phyloP scores from a whole-genome alignment of 116 monocot species.

The Posidonia oceanica region DNA sequence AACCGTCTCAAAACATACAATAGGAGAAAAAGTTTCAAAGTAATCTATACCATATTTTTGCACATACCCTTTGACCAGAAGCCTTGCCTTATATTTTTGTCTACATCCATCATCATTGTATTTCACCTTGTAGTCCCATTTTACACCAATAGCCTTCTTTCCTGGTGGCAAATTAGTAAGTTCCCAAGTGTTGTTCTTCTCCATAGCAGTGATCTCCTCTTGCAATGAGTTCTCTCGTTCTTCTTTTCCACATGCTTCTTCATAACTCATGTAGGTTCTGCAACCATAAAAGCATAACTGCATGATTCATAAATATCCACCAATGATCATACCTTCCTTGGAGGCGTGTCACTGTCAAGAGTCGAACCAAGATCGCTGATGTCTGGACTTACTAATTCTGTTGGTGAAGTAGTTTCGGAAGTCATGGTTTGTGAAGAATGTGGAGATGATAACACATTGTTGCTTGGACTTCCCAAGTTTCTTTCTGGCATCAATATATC shows the following conservation, averaged over 20 bases:
- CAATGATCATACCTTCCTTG: constrained; percentile 4
- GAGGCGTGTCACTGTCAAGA: neutral
- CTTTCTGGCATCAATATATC: too few species aligned
- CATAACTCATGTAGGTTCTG: constrained; percentile 8
- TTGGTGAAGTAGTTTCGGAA: too few species aligned
- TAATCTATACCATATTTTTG: too few species aligned
- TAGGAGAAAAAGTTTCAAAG: constrained; percentile 7
- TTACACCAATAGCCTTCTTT: constrained; percentile 11
- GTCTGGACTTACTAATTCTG: too few species aligned
- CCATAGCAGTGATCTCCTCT: too few species aligned
- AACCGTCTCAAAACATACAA: constrained; percentile 8
- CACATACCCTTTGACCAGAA: too few species aligned
- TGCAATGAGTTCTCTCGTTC: neutral
- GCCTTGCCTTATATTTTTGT: constrained; percentile 10
- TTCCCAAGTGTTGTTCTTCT: constrained; percentile 6
- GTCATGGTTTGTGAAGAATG: too few species aligned
- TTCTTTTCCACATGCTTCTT: constrained; percentile 8
- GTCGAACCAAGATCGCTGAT: too few species aligned
- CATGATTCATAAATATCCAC: constrained; percentile 8
- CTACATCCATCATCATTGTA: constrained; percentile 5
- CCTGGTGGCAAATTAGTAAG: constrained; percentile 1
- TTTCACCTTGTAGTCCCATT: constrained; percentile 12
- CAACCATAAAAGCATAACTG: constrained; percentile 6
- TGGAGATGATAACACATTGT: too few species aligned
- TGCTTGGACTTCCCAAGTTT: too few species aligned